Percentiles rank a stretch among this genome's conserved stretches.
These are phyloP conservation scores for Daedaleopsis sinensis DNA, from an alignment of 768 basidiomycete genomes.

Conservation along the genomic window DNA sequence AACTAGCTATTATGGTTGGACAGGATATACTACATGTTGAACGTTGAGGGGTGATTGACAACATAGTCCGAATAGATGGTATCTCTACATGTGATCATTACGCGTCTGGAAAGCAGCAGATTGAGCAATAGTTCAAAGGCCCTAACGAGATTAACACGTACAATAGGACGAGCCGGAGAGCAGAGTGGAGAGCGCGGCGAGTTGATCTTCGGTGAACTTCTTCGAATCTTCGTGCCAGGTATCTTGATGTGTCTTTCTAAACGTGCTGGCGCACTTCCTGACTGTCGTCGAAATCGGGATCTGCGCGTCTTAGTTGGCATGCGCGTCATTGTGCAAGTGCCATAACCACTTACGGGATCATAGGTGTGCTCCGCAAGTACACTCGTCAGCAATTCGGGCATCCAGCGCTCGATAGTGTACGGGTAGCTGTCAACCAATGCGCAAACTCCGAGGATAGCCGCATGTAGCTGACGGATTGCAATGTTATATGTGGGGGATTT, in stretches of 20 bases:
- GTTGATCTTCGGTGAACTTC: conserved; percentile 84
- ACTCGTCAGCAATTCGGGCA: conserved; percentile 81
- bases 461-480: conserved; percentile 79
- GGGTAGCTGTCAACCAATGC: conserved; percentile 94
- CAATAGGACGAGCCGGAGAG: conserved; percentile 87
- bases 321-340: conserved; percentile 1
- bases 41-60: neutral
- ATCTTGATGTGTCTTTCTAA: conserved; percentile 84
- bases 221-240: conserved; percentile 91
- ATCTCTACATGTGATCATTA: neutral
- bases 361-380: conserved; percentile 83
- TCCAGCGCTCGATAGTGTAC: conserved; percentile 94
- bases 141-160: conserved; percentile 37
- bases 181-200: conserved; percentile 79
- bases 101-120: conserved; percentile 9
- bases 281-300: conserved; percentile 87
- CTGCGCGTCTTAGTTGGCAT: conserved; percentile 33
- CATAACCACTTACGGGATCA: conserved; percentile 61
- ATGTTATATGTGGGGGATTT: conserved; percentile 67
- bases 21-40: conserved; percentile 1
- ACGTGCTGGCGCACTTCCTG: conserved; percentile 76
- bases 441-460: conserved; percentile 92
- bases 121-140: neutral
- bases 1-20: conserved; percentile 8
- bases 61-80: conserved; percentile 7